phyloP scores from a whole-genome alignment of 805 yeast species.

The Lachancea quebecensis region DNA sequence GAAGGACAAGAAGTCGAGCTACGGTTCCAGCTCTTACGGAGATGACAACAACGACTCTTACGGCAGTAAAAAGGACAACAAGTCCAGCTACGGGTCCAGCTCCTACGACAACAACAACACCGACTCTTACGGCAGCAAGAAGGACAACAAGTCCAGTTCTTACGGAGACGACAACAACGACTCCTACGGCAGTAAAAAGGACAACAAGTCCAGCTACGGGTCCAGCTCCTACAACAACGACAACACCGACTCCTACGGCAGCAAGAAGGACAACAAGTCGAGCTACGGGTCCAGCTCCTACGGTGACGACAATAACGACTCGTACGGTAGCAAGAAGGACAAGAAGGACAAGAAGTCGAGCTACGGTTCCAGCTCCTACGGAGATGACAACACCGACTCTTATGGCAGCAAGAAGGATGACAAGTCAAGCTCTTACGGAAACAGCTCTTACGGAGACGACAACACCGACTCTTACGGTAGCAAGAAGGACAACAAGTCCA shows the following conservation, averaged over 20 bases:
- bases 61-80: slow-evolving; percentile 19
- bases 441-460: slow-evolving; percentile 15
- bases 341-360: slow-evolving; percentile 15
- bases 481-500: slow-evolving; percentile 19
- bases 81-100: slow-evolving; percentile 17
- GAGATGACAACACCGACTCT: slow-evolving; percentile 18
- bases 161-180: slow-evolving; percentile 13
- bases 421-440: slow-evolving; percentile 10
- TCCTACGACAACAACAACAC: slow-evolving; percentile 17
- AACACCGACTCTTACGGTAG: slow-evolving; percentile 19
- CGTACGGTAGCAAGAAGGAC: slow-evolving; percentile 23
- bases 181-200: slow-evolving; percentile 21
- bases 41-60: slow-evolving; percentile 26
- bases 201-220: slow-evolving; percentile 15
- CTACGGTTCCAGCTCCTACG: slow-evolving; percentile 18
- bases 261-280: slow-evolving; percentile 16
- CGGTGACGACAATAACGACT: slow-evolving; percentile 24
- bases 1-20: slow-evolving; percentile 14
- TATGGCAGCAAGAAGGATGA: slow-evolving; percentile 23
- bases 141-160: slow-evolving; percentile 14
- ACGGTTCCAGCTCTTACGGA: slow-evolving; percentile 13
- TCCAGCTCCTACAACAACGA: slow-evolving; percentile 18
- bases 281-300: slow-evolving; percentile 10
- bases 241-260: slow-evolving; percentile 19
- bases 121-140: slow-evolving; percentile 24